These are phyloP conservation scores for Brassica rapa DNA, from an alignment of 345 rosid species.

Conservation along the genomic window DNA sequence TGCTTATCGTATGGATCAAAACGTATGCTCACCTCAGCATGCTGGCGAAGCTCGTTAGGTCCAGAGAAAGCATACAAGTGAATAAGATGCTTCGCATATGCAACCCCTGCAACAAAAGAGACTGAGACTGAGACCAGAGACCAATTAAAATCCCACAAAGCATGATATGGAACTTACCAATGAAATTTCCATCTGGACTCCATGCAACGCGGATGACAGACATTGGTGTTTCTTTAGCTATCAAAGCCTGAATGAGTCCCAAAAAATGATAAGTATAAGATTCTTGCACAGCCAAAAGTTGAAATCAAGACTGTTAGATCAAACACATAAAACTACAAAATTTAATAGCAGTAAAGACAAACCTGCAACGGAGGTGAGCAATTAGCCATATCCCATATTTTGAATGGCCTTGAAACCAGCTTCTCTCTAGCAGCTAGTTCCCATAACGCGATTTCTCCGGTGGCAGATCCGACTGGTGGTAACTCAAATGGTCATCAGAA, in stretches of 20 bases:
- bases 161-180: conserved; percentile 49
- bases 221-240: conserved; percentile 45
- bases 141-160: conserved; percentile 1
- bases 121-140: conserved; percentile 25
- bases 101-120: conserved; percentile 59
- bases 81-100: conserved; percentile 63
- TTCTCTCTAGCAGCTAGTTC: conserved; percentile 59
- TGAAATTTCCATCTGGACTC: conserved; percentile 67
- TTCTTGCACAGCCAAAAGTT: conserved; percentile 22
- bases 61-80: conserved; percentile 58
- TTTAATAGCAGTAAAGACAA: conserved; percentile 14
- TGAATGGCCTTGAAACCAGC: conserved; percentile 75
- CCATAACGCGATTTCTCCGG: conserved; percentile 86
- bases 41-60: conserved; percentile 60
- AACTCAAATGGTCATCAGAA: conserved; percentile 36
- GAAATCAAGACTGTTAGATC: neutral
- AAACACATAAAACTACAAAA: neutral
- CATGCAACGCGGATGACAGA: conserved; percentile 68
- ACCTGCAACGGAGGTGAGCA: conserved; percentile 71
- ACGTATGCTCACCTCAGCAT: conserved; percentile 51
- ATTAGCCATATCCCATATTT: conserved; percentile 59
- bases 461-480: conserved; percentile 70
- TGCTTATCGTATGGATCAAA: conserved; percentile 7
- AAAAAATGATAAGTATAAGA: conserved; percentile 17
- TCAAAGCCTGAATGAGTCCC: conserved; percentile 45